A percentile compares a stretch with the other conserved stretches of the same genome.
Conservation (phyloP, 768 basidiomycete genomes). For the Lactarius quietus region DNA sequence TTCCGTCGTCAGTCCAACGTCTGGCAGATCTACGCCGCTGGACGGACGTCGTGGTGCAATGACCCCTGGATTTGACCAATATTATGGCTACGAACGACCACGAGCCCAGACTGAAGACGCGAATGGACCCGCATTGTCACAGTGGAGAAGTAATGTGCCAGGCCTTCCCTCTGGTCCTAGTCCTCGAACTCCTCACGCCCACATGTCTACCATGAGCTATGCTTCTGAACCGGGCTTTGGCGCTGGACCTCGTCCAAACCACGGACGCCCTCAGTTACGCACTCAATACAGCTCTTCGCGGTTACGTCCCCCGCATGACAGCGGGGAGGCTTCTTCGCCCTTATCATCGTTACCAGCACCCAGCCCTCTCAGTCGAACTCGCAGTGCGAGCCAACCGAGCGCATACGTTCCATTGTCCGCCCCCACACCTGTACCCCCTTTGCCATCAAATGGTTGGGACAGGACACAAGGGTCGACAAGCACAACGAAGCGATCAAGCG, state of each 20-base stretch:
- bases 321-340: constrained; percentile 18
- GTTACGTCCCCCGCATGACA: constrained; percentile 21
- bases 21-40: constrained; percentile 74
- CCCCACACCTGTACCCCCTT: constrained; percentile 49
- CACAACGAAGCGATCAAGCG: constrained; percentile 69
- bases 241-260: not conserved
- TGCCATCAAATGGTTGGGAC: constrained; percentile 47
- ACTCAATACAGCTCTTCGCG: constrained; percentile 23
- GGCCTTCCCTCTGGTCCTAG: constrained; percentile 24
- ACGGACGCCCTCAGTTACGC: constrained; percentile 20
- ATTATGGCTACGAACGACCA: constrained; percentile 22
- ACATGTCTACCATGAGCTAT: constrained; percentile 22
- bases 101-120: constrained; percentile 27
- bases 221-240: constrained; percentile 20
- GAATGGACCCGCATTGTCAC: constrained; percentile 24
- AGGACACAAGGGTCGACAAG: constrained; percentile 40
- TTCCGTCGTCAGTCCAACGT: constrained; percentile 41
- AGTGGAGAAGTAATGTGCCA: constrained; percentile 23
- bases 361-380: constrained; percentile 48
- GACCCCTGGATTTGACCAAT: constrained; percentile 22
- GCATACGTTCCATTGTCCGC: constrained; percentile 58
- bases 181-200: constrained; percentile 9
- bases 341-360: constrained; percentile 19
- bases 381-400: constrained; percentile 77
- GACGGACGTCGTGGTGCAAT: constrained; percentile 46